Evolutionary conservation across 1,284 basidiomycete genomes (phyloP).

Genomic region (Naganishia sp.): DNA sequence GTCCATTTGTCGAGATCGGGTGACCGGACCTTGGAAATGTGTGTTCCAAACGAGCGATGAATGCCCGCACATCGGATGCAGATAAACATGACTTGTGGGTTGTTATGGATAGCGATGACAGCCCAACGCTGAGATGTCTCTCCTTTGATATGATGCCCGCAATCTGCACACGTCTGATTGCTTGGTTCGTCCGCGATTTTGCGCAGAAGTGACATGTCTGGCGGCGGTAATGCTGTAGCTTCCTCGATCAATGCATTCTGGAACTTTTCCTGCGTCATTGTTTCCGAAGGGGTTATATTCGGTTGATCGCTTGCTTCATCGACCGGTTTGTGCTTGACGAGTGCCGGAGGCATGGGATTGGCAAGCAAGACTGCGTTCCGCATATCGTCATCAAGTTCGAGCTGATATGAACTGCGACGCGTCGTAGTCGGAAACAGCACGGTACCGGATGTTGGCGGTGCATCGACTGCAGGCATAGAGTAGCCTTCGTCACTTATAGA

Average conservation of each 20-base stretch:
- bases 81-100: conserved; percentile 58
- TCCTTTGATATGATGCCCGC: conserved; percentile 42
- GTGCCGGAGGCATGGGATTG: conserved; percentile 14
- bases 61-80: conserved; percentile 59
- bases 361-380: conserved; percentile 19
- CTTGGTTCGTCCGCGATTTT: conserved; percentile 46
- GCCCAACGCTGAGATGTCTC: conserved; percentile 53
- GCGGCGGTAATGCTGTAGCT: conserved; percentile 11
- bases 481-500: conserved; percentile 14
- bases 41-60: conserved; percentile 58
- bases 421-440: conserved; percentile 6
- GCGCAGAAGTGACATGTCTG: conserved; percentile 48
- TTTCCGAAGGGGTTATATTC: conserved; percentile 11
- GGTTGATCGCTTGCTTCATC: neutral
- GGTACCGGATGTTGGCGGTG: neutral
- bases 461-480: neutral
- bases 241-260: conserved; percentile 5
- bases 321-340: neutral
- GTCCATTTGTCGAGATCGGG: conserved; percentile 59
- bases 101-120: conserved; percentile 47
- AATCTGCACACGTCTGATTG: conserved; percentile 57
- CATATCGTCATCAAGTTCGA: conserved; percentile 32
- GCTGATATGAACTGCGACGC: conserved; percentile 24
- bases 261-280: conserved; percentile 23
- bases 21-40: conserved; percentile 57